Evolutionary conservation across 2,329 filamentous ascomycete species (phyloP).

Genomic region (Trichoderma koningiopsis): DNA sequence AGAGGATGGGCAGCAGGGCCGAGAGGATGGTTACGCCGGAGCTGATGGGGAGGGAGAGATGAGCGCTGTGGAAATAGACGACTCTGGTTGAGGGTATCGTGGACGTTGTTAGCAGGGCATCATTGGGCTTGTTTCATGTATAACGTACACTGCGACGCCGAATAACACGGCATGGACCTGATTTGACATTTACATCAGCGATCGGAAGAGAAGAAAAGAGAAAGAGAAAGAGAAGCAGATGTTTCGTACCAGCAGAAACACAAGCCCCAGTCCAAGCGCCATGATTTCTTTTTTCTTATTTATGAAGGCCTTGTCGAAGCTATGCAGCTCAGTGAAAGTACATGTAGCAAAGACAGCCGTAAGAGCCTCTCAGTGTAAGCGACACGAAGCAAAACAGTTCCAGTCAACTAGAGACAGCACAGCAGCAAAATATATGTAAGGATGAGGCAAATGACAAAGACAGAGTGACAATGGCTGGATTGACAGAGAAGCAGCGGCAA

Average conservation of each 20-base stretch:
- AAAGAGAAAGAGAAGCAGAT: constrained; percentile 16
- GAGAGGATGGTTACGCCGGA: constrained; percentile 41
- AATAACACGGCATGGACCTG: constrained; percentile 38
- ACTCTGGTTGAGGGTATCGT: constrained; percentile 35
- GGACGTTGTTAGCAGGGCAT: background rate
- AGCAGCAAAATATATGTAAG: background rate
- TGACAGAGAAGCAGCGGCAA: too few relatives aligned
- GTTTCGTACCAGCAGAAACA: constrained; percentile 38
- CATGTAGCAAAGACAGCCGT: background rate
- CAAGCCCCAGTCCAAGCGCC: constrained; percentile 34
- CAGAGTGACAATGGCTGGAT: background rate
- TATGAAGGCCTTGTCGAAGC: background rate
- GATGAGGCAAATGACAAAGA: background rate
- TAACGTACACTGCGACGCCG: constrained; percentile 37
- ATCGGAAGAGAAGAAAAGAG: background rate
- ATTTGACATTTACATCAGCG: background rate
- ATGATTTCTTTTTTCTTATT: background rate
- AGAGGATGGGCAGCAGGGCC: constrained; percentile 45
- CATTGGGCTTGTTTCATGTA: background rate
- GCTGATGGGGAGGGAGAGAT: constrained; percentile 46
- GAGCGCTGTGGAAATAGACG: constrained; percentile 43
- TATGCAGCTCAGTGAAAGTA: background rate
- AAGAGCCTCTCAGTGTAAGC: background rate
- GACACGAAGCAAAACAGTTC: background rate
- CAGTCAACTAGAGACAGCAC: background rate